Conservation (phyloP, 768 basidiomycete species). For the Lactarius tabidus region DNA sequence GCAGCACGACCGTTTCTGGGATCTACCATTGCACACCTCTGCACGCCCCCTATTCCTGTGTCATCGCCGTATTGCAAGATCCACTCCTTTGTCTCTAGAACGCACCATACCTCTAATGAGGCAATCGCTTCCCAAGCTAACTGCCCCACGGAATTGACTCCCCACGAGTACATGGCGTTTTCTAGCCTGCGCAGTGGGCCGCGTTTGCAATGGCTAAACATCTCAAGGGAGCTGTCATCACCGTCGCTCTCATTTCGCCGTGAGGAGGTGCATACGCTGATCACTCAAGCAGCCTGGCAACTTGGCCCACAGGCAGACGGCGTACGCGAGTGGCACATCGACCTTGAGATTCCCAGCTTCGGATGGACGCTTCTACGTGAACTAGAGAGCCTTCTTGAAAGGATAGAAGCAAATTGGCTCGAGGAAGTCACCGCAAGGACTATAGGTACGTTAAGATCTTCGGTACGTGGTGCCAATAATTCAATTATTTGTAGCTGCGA, state of each 20-base stretch:
- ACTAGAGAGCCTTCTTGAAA: slow-evolving; percentile 34
- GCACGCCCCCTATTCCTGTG: not conserved
- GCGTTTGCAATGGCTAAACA: slow-evolving; percentile 37
- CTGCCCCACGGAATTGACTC: slow-evolving; percentile 38
- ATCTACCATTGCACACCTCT: not conserved
- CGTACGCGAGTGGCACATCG: slow-evolving; percentile 38
- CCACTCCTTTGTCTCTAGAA: not conserved
- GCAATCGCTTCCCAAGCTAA: slow-evolving; percentile 39
- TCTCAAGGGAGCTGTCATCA: slow-evolving; percentile 35
- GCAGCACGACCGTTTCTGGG: not conserved
- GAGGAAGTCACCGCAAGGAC: not conserved
- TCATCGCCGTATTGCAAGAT: not conserved
- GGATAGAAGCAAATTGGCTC: slow-evolving; percentile 41
- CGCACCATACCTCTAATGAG: slow-evolving; percentile 35
- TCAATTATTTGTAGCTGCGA: not conserved
- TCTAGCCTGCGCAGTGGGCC: slow-evolving; percentile 43
- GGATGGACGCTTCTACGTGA: slow-evolving; percentile 35
- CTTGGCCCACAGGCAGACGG: slow-evolving; percentile 31
- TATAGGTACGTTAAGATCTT: not conserved
- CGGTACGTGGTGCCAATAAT: too few species aligned
- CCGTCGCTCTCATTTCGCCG: slow-evolving; percentile 38
- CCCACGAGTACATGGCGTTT: slow-evolving; percentile 46
- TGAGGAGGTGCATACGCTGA: slow-evolving; percentile 38
- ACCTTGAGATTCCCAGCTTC: slow-evolving; percentile 35
- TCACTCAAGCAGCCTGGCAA: slow-evolving; percentile 45